Evolutionary conservation across 768 basidiomycete species (phyloP), one percentile per base, ranked within the genome.

Genomic region (Suillus occidentalis): DNA sequence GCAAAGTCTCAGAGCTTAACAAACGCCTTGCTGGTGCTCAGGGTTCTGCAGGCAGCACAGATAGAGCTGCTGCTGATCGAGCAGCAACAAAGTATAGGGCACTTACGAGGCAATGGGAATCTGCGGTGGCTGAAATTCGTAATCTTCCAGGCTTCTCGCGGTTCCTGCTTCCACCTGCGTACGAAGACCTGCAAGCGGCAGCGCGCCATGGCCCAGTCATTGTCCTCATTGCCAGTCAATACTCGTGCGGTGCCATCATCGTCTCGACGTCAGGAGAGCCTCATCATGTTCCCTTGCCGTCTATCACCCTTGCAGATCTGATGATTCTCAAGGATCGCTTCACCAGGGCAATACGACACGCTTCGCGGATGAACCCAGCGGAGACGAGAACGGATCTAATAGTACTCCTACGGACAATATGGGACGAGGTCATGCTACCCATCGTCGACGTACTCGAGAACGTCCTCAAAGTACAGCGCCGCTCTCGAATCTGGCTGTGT

Each of bases 161-260:
- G 20, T 45, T 45, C 20, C 57, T 73, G 8, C 39, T 60, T 13
- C 72, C 72, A 22, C 36, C 58, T 4, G 52, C 47, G 6, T 65
- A 69, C 12, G 36, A 22, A 1, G 64, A 69, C 7, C 60, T 73
- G 13, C 18, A 31, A 4, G 31, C 31, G 0, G 31, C 31, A 4
- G 31, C 31, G 31, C 31, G 31, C 4, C 31, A 31, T 31, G 31
- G 31, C 31, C 31, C 31, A 3, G 31, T 31, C 31, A 31, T 31
- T 4, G 4, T 31, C 31, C 4, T 31, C 3, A 31, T 31, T 31
- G 31, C 31, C 31, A 31, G 31, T 31, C 2, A 31, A 31, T 31
- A 31, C 31, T 31, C 31, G 4, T 31, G 31, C 31, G 4, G 31
- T 4, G 31, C 31, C 31, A 31, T 31, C 31, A 31, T 31, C 4